Percentiles rank a stretch among this genome's conserved stretches.
These are phyloP conservation scores for Fusarium sp. DNA, from an alignment of 2,329 filamentous ascomycete species.

Conservation along the genomic window DNA sequence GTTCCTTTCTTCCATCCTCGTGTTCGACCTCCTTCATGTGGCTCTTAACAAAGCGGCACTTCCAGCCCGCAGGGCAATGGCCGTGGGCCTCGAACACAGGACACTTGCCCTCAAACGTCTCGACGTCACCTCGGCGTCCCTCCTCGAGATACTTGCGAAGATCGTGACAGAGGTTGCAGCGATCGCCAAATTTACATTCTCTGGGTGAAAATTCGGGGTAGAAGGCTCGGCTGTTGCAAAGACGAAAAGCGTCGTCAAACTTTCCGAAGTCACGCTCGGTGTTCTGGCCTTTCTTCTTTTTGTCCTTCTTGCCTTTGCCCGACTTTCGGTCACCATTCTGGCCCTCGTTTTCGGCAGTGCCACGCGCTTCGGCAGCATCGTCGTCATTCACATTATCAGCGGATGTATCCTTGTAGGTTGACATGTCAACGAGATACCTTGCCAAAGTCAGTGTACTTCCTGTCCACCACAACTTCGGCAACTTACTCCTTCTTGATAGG, in stretches of 20 bases:
- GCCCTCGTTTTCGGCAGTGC: conserved; percentile 51
- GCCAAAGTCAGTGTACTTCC: not conserved
- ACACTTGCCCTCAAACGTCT: conserved; percentile 81
- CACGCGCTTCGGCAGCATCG: conserved; percentile 62
- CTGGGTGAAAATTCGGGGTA: conserved; percentile 84
- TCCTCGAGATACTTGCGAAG: conserved; percentile 86
- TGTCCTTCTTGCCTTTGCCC: conserved; percentile 54
- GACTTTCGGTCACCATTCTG: conserved; percentile 69
- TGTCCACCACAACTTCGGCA: not conserved
- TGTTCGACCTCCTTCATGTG: conserved; percentile 85
- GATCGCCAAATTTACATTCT: conserved; percentile 81
- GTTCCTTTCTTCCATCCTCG: conserved; percentile 84
- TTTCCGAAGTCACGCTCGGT: conserved; percentile 83
- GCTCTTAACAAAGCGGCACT: conserved; percentile 88
- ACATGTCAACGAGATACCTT: conserved; percentile 58
- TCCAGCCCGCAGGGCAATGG: conserved; percentile 87
- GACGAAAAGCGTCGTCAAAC: conserved; percentile 79
- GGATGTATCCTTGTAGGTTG: conserved; percentile 43
- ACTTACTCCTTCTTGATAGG: conserved; percentile 79
- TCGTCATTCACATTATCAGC: conserved; percentile 55
- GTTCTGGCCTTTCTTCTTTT: conserved; percentile 76
- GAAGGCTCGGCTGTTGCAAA: conserved; percentile 80
- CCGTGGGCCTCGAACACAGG: conserved; percentile 83
- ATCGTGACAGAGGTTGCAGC: conserved; percentile 86
- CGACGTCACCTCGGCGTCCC: conserved; percentile 83